These are phyloP conservation scores for Cercophora newfieldiana DNA, from an alignment of 495 filamentous ascomycete genomes.

Conservation along the genomic window DNA sequence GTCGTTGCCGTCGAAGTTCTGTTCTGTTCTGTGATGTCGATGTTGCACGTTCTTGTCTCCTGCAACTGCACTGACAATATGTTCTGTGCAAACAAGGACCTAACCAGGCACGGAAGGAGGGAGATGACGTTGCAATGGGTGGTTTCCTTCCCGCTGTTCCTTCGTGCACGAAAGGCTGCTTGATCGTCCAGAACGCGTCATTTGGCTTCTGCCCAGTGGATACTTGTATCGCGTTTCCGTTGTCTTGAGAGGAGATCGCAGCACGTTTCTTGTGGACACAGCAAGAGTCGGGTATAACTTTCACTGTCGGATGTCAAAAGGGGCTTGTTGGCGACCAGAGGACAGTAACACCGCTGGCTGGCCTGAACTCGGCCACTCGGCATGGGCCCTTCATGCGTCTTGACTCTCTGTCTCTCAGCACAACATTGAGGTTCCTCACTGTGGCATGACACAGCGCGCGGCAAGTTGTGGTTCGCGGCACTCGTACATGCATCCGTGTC, in stretches of 20 bases:
- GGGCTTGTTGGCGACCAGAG: background rate
- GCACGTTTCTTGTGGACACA: background rate
- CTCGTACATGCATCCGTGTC: background rate
- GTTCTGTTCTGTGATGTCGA: background rate
- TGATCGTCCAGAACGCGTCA: background rate
- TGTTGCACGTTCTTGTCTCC: background rate
- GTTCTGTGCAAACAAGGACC: constrained; percentile 9
- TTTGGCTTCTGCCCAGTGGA: background rate
- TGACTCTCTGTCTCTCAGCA: background rate
- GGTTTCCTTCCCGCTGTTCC: background rate
- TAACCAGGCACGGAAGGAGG: background rate
- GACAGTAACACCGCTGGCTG: background rate
- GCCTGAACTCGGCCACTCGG: background rate
- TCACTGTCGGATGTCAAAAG: background rate
- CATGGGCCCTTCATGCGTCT: background rate
- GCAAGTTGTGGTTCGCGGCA: background rate
- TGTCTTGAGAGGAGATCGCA: background rate
- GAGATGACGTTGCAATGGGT: constrained; percentile 11
- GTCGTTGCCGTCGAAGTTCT: background rate
- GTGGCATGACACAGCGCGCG: background rate
- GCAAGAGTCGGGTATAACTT: background rate
- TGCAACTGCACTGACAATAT: constrained; percentile 12
- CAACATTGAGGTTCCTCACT: background rate
- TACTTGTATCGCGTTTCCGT: background rate
- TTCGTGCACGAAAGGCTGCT: background rate